Evolutionary conservation across 2,329 filamentous ascomycete species (phyloP).

Genomic region (Dactylellina haptotyla): DNA sequence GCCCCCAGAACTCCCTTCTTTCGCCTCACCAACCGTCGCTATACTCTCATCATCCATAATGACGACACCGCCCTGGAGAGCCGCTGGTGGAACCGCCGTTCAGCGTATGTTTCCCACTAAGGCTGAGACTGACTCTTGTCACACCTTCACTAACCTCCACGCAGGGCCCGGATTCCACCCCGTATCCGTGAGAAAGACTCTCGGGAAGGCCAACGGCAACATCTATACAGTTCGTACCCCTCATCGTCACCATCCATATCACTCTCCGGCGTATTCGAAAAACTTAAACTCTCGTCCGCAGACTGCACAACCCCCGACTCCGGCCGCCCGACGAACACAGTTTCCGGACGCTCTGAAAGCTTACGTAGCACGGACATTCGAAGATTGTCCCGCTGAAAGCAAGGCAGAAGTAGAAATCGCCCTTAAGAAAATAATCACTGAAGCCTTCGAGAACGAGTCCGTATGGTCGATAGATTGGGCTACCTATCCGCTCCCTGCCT

Average conservation of each 20-base stretch:
- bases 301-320: slow-evolving; percentile 15
- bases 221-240: slow-evolving; percentile 29
- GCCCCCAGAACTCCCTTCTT: neutral
- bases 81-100: slow-evolving; percentile 43
- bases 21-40: neutral
- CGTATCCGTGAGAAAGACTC: slow-evolving; percentile 45
- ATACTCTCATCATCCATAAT: slow-evolving; percentile 20
- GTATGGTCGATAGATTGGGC: slow-evolving; percentile 85
- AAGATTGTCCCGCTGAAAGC: slow-evolving; percentile 56
- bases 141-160: slow-evolving; percentile 12
- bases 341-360: slow-evolving; percentile 58
- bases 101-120: slow-evolving; percentile 25
- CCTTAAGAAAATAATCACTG: slow-evolving; percentile 84
- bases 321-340: slow-evolving; percentile 37
- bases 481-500: slow-evolving; percentile 74
- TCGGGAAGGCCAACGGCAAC: slow-evolving; percentile 21
- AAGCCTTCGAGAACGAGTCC: slow-evolving; percentile 77
- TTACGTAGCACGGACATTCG: slow-evolving; percentile 71
- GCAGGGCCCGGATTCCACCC: slow-evolving; percentile 48
- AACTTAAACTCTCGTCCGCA: slow-evolving; percentile 24
- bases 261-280: slow-evolving; percentile 5
- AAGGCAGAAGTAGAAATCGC: slow-evolving; percentile 79
- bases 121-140: neutral
- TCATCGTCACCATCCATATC: slow-evolving; percentile 21
- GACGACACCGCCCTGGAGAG: slow-evolving; percentile 51